Percentiles rank a stretch among this genome's conserved stretches.
These are phyloP conservation scores for Coniochaeta ligniaria DNA, from an alignment of 2,329 filamentous ascomycete genomes.

Conservation along the genomic window DNA sequence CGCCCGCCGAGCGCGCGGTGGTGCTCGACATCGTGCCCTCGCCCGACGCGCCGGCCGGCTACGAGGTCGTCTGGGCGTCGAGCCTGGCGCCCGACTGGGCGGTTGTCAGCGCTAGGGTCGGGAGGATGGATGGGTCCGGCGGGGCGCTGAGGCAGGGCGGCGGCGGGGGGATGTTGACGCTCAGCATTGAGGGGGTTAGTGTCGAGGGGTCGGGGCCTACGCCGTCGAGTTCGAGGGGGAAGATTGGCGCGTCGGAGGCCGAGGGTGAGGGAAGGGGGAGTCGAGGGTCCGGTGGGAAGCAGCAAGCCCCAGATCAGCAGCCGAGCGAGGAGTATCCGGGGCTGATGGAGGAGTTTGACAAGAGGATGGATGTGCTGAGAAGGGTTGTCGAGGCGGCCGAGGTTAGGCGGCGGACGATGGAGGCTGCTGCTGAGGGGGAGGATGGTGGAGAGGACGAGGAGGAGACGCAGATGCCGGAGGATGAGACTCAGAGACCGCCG, in stretches of 20 bases:
- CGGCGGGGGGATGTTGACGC: slow-evolving; percentile 43
- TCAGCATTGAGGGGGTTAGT: slow-evolving; percentile 51
- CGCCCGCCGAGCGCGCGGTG: slow-evolving; percentile 35
- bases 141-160: slow-evolving; percentile 16
- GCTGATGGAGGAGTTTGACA: slow-evolving; percentile 50
- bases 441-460: background rate
- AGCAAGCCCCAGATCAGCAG: slow-evolving; percentile 3
- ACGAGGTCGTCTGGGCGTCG: slow-evolving; percentile 58
- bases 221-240: background rate
- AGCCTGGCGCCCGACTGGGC: slow-evolving; percentile 71
- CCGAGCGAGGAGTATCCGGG: slow-evolving; percentile 38
- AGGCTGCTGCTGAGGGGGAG: slow-evolving; percentile 4
- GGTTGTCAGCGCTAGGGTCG: slow-evolving; percentile 38
- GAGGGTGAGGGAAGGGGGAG: slow-evolving; percentile 19
- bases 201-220: slow-evolving; percentile 8
- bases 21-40: slow-evolving; percentile 45
- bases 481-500: background rate
- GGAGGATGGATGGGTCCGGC: slow-evolving; percentile 28
- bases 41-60: slow-evolving; percentile 23
- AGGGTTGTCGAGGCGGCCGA: slow-evolving; percentile 32
- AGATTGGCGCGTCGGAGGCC: background rate
- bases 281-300: too few species aligned
- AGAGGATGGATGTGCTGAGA: slow-evolving; percentile 46
- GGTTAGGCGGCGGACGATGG: slow-evolving; percentile 20
- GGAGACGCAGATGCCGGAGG: slow-evolving; percentile 1